phyloP scores from a whole-genome alignment of 352 stramenopile species.

The Pythium apleroticum region DNA sequence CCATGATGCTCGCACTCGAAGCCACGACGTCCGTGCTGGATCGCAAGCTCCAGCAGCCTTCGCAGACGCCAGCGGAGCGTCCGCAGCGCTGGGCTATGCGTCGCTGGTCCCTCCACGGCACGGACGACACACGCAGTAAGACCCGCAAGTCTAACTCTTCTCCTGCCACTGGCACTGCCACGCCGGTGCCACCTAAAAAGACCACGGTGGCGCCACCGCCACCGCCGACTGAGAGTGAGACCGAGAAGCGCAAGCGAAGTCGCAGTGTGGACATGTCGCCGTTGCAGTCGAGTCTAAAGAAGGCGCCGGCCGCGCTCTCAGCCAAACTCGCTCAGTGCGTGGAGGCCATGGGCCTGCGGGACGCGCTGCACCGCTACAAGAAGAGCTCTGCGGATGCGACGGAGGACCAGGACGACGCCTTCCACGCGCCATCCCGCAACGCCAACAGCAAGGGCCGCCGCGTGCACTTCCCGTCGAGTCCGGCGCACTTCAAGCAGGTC shows the following conservation, averaged over 20 bases:
- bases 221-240: slow-evolving; percentile 11
- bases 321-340: slow-evolving; percentile 61
- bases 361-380: slow-evolving; percentile 29
- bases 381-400: slow-evolving; percentile 10
- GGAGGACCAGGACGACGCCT: slow-evolving; percentile 5
- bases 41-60: slow-evolving; percentile 6
- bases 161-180: neutral
- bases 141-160: neutral
- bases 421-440: slow-evolving; percentile 10
- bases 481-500: slow-evolving; percentile 35
- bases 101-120: slow-evolving; percentile 27
- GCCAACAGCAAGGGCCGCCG: slow-evolving; percentile 29
- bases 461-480: slow-evolving; percentile 45
- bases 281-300: slow-evolving; percentile 59
- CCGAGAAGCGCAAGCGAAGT: slow-evolving; percentile 26
- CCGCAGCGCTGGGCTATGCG: slow-evolving; percentile 15
- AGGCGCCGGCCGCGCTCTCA: slow-evolving; percentile 39
- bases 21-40: slow-evolving; percentile 10
- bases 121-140: slow-evolving; percentile 12
- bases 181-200: neutral
- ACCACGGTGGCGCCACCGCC: neutral
- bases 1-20: slow-evolving; percentile 24
- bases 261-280: slow-evolving; percentile 31
- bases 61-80: neutral
- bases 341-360: slow-evolving; percentile 44